A percentile compares a stretch with the other conserved stretches of the same genome.
Conservation (phyloP, 1,139 yeast genomes). For the Saccharomycopsis hybrid region DNA sequence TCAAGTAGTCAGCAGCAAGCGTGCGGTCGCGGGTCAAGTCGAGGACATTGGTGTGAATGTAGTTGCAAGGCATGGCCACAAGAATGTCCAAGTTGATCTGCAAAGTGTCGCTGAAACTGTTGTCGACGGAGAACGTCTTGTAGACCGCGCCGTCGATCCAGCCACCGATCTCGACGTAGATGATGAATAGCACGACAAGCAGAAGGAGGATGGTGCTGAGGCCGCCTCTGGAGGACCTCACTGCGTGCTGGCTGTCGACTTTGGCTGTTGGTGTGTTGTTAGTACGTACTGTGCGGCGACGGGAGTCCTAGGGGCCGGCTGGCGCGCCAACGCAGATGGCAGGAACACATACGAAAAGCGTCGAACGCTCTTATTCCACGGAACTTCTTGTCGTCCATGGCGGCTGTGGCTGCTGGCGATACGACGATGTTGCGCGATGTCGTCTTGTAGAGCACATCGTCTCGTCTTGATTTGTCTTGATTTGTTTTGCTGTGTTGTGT, state of each 20-base stretch:
- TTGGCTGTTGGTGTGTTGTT: slow-evolving; percentile 41
- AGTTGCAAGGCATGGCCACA: slow-evolving; percentile 80
- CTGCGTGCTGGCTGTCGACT: slow-evolving; percentile 69
- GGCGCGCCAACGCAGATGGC: too few relatives aligned
- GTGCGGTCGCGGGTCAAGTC: slow-evolving; percentile 75
- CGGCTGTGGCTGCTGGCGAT: background rate
- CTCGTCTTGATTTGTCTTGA: too few relatives aligned
- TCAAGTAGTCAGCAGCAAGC: slow-evolving; percentile 68
- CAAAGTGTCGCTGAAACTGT: slow-evolving; percentile 51
- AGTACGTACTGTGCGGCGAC: too few relatives aligned
- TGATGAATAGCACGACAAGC: slow-evolving; percentile 53
- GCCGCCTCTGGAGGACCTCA: slow-evolving; percentile 73
- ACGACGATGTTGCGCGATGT: too few relatives aligned
- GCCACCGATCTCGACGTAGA: slow-evolving; percentile 86
- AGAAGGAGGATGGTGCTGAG: slow-evolving; percentile 61
- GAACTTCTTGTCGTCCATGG: slow-evolving; percentile 3
- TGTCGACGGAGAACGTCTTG: slow-evolving; percentile 71
- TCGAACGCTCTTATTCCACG: slow-evolving; percentile 57
- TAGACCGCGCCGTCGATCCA: slow-evolving; percentile 78
- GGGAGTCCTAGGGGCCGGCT: too few relatives aligned
- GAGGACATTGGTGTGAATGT: slow-evolving; percentile 64
- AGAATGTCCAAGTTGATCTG: slow-evolving; percentile 72
- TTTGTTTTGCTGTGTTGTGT: too few relatives aligned
- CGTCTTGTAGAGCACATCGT: too few relatives aligned
- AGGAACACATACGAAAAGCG: slow-evolving; percentile 51